Base-by-base conservation (phyloP, 2,329 filamentous ascomycete genomes). In the Monascus ruber region DNA sequence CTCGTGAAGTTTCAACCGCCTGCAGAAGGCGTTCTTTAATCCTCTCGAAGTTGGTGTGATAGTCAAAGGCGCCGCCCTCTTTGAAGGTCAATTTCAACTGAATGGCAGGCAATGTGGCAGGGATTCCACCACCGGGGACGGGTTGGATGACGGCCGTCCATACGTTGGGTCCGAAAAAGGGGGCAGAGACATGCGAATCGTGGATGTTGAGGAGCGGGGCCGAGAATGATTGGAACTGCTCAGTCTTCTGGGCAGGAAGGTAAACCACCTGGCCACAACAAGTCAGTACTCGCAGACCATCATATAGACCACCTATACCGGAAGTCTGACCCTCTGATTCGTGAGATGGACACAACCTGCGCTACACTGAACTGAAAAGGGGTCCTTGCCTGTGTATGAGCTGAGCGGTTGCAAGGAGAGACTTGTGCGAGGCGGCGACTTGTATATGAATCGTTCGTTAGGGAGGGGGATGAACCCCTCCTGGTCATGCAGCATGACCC, bases 1-100 rank as follows among this genome's bases (percentile, higher is more conserved):
- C 62, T 10, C 49, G 51, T 3, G 55, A 50, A 9, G 55, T 52
- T 37, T 91, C 84, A 31, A 87, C 77, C 5, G 81, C 85, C 52
- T 95, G 85, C 47, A 82, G 75, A 40, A 94, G 66, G 5, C 86
- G 76, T 56, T 94, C 88, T 56, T 85, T 87, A 47, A 95, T 79
- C 40, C 83, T 73, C 52, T 93, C 85, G 55, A 88, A 94, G 38
- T 77, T 77, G 37, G 77, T 76, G 52, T 88, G 81, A 56, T 94
- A 96, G 50, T 94, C 87, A 59, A 83, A 91, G 42, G 88, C 88
- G n/a, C 89, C 89, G 33, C 89, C 89, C 46, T 96, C 88, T 57
- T 87, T 88, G 70, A 96, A 96, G 24, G 81, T 87, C 52, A 95
- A 73, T 58, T 84, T 87, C 48, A 94, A 63, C 53, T 91, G 85